Evolutionary conservation across 2,329 filamentous ascomycete species (phyloP), one percentile per base, ranked within the genome.

Genomic region (Neopestalotiopsis sp.): DNA sequence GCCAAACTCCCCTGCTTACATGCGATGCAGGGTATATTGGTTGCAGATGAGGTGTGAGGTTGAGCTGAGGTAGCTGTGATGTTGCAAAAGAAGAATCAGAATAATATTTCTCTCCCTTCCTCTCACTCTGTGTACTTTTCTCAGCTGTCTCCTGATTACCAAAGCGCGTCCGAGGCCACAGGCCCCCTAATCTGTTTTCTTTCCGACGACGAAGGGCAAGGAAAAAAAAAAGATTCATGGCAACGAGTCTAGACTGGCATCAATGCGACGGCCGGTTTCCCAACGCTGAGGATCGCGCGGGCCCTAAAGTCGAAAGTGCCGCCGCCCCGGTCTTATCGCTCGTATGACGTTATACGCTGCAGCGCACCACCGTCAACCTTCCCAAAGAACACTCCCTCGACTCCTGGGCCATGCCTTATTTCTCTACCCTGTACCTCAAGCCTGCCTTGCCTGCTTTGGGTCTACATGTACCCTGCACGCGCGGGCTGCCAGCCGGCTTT

Each of bases 211-310:
- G 34, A 38, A 38, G 34, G 34, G 34, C 34, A 38, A 10, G 24
- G 3, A 24, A 38, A 38, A 38, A 38, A 38, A 56, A 59, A 38
- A 40, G 34, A 30, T 34, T 34, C 32, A 42, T 59, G 59, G 59
- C 59, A 34, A 34, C 30, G 57, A 61, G 59, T 61, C 59, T 61
- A 38, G 59, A 61, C 59, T 61, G 30, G 34, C 59, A 61, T 61
- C 59, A 61, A 40, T 61, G 59, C 59, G 59, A 61, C 59, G 28
- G 30, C 28, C 45, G 45, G 45, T 52, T 52, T 61, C 32, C 59
- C 59, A 40, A 42, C 59, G 59, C 32, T 20, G 59, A 61, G 59
- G 59, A 61, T 61, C 59, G 59, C 59, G 59, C 59, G 59, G 59
- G 59, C 59, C 34, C 59, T 61, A 61, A 38, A 32, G 30, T 61